phyloP scores from a whole-genome alignment of 371 early-diverging fungal genomes.

The Mortierella sp. region DNA sequence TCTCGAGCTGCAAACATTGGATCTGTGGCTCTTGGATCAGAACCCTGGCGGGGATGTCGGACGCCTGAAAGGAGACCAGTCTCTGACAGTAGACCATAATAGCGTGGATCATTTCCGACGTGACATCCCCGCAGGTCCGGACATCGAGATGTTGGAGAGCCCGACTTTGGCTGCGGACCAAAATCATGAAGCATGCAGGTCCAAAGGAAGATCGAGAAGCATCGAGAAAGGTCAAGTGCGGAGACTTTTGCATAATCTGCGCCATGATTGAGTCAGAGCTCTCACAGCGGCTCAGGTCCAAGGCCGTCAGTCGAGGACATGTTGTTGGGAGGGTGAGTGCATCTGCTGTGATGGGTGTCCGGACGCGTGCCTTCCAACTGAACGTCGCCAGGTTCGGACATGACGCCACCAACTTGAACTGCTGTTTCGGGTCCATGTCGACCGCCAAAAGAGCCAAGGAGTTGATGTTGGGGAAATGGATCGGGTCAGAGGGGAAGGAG shows the following conservation, averaged over 20 bases:
- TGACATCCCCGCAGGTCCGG: conserved; percentile 10
- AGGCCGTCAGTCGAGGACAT: neutral
- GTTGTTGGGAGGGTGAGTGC: neutral
- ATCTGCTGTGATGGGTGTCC: neutral
- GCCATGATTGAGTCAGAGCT: conserved; percentile 1
- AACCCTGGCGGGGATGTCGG: conserved; percentile 1
- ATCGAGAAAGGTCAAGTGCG: neutral
- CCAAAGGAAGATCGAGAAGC: conserved; percentile 7
- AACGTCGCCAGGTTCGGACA: conserved; percentile 1
- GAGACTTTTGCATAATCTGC: conserved; percentile 3
- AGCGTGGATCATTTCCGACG: neutral
- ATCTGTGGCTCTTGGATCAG: conserved; percentile 6
- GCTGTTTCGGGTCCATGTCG: neutral
- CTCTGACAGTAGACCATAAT: conserved; percentile 4
- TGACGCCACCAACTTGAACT: conserved; percentile 6
- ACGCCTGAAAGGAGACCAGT: conserved; percentile 8
- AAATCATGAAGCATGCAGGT: conserved; percentile 3
- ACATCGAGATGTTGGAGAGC: conserved; percentile 2
- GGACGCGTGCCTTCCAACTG: conserved; percentile 10
- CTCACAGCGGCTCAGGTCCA: conserved; percentile 6
- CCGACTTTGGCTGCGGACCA: conserved; percentile 1
- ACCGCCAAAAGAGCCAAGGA: neutral
- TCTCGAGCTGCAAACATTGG: conserved; percentile 4
- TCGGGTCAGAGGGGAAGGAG: conserved; percentile 5
- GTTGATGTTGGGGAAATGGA: neutral